Evolutionary conservation across 257 asterid species (phyloP), one percentile per base, ranked within the genome.

Genomic region (Echium plantagineum): DNA sequence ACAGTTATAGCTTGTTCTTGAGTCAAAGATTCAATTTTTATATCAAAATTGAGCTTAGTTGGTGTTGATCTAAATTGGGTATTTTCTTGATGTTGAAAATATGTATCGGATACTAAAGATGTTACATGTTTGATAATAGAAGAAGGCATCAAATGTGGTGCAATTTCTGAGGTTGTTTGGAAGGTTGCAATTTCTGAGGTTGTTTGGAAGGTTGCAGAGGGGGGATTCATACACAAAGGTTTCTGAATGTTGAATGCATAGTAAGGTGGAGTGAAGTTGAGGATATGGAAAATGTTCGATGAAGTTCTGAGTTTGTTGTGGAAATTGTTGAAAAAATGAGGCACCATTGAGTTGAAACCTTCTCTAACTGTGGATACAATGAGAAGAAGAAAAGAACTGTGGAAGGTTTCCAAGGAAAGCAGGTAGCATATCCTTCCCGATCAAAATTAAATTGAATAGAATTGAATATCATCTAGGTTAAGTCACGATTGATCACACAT

Each of bases 1-100:
- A 87, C 86, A 5, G 95, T 82, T 19, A 83, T 85, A 16, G 90
- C 94, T 68, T 90, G 94, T 63, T 90, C 98, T 42, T 73, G 76
- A 51, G 86, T 76, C 75, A 87, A 69, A 61, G 55, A 75, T 22
- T 84, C 89, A 22, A 83, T 72, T 63, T 75, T 73, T 16, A 90
- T 69, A 16, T 91, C 84, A 67, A 90, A 67, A 63, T 80, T 72
- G 0, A 83, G 72, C 52, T 75, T 38, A n/a, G 70, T 70, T 21
- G 20, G 72, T 6, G 67, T 21, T 20, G 91, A 61, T 48, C 42
- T 71, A 66, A 60, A 69, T 61, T 71, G 69, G 16, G 82, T 57
- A 12, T 74, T 49, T 60, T 70, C 79, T 61, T 63, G 81, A 21
- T 78, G 80, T 32, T 77, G 86, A 73, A 66, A 66, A 38, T 76